Conservation (phyloP, 1,139 yeast genomes). For the Suhomyces choctaworum region DNA sequence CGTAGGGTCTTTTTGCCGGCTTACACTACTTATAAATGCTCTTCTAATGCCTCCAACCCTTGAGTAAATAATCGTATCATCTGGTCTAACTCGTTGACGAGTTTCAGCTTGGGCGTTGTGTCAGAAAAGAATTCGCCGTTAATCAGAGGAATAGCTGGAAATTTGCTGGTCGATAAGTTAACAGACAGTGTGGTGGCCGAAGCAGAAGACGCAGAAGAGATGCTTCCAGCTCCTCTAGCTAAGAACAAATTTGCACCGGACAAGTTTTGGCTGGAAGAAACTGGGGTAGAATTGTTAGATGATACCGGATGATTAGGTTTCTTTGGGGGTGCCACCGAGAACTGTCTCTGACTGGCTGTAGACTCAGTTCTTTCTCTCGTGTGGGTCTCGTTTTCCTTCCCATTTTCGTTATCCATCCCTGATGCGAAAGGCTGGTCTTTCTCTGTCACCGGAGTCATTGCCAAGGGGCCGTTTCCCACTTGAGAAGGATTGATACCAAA, state of each 20-base stretch:
- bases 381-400: conserved; percentile 15
- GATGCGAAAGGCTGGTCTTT: conserved; percentile 31
- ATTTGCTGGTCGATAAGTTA: conserved; percentile 15
- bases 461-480: conserved; percentile 51
- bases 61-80: conserved; percentile 42
- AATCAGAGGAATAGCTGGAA: conserved; percentile 42
- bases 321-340: conserved; percentile 7
- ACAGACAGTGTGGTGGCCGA: conserved; percentile 1
- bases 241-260: conserved; percentile 13
- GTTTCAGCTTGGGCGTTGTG: conserved; percentile 34
- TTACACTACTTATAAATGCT: conserved; percentile 12
- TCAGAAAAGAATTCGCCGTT: conserved; percentile 44
- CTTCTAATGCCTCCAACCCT: conserved; percentile 46
- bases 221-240: conserved; percentile 9
- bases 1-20: no score
- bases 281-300: conserved; percentile 12
- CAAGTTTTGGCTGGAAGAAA: conserved; percentile 8
- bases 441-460: conserved; percentile 81
- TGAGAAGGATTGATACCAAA: conserved; percentile 62
- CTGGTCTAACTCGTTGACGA: conserved; percentile 39
- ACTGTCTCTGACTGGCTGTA: conserved; percentile 9
- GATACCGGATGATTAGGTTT: conserved; percentile 10
- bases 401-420: conserved; percentile 16
- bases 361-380: conserved; percentile 24
- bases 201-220: conserved; percentile 7